Percentiles rank a stretch among this genome's conserved stretches.
These are phyloP conservation scores for Penicillium sp. DNA, from an alignment of 2,329 filamentous ascomycete species.

Conservation along the genomic window DNA sequence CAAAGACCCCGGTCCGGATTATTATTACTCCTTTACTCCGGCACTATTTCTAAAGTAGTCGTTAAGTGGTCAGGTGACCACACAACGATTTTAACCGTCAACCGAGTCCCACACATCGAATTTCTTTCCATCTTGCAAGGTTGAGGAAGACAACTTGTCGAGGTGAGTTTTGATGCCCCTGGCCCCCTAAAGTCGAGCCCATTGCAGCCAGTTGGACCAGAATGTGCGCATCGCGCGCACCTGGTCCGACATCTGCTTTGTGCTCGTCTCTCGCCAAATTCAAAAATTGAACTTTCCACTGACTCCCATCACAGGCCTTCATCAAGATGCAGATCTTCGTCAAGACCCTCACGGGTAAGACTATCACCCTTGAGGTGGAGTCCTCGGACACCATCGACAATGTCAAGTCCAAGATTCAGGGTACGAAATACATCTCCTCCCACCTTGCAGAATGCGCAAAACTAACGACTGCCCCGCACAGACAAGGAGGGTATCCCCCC, in stretches of 20 bases:
- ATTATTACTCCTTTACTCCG: neutral
- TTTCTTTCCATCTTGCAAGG: constrained; percentile 42
- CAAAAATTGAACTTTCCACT: constrained; percentile 14
- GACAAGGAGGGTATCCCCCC: constrained; percentile 99
- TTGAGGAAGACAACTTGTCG: constrained; percentile 64
- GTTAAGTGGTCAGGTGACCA: constrained; percentile 33
- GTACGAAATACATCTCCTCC: constrained; percentile 40
- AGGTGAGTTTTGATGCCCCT: constrained; percentile 45
- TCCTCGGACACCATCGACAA: constrained; percentile 99
- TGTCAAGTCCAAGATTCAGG: constrained; percentile 96
- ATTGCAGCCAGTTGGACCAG: neutral
- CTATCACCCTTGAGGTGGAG: constrained; percentile 99
- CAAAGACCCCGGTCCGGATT: neutral
- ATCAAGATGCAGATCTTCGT: constrained; percentile 56
- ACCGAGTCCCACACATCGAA: constrained; percentile 25
- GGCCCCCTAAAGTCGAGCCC: neutral
- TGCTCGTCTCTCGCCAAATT: neutral
- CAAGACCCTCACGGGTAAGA: constrained; percentile 91
- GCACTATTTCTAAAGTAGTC: neutral
- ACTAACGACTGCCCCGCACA: constrained; percentile 45
- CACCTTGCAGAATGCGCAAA: neutral
- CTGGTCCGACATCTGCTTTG: neutral
- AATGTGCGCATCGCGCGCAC: constrained; percentile 6
- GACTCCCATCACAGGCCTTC: constrained; percentile 39
- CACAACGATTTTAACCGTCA: constrained; percentile 42